Base-by-base conservation (phyloP, 2,329 filamentous ascomycete genomes). In the Purpureocillium lavendulum region DNA sequence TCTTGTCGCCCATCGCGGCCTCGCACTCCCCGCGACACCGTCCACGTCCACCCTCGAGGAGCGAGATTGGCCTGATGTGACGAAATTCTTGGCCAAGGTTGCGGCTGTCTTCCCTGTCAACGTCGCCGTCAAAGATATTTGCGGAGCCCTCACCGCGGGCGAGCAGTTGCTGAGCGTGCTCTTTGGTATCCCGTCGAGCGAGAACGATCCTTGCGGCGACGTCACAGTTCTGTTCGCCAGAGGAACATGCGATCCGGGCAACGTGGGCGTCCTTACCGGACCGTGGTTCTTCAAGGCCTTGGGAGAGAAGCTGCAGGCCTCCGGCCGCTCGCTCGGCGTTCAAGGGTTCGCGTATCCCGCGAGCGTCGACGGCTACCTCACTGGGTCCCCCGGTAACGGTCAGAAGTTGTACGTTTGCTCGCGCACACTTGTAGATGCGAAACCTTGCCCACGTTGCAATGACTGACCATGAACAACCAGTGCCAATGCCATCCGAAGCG, bases 401-500 rank as follows among this genome's bases (percentile, higher is more conserved):
- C 39, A 35, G 11, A 45, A 42, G 35, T 48, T 57, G 54, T 55
- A n/a, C n/a, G n/a, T n/a, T n/a, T n/a, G n/a, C n/a, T n/a, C n/a
- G n/a, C n/a, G n/a, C n/a, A n/a, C n/a, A n/a, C n/a, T n/a, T n/a
- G n/a, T n/a, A n/a, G n/a, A n/a, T n/a, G n/a, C n/a, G n/a, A n/a
- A 29, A 15, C 3, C 12, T 17, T 4, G 7, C 13, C 21, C 21
- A 5, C 21, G 10, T 26, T 26, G 10, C 10, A 26, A 10, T 26
- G 21, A 34, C 9, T 21, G n/a, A 11, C 6, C n/a, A n/a, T n/a
- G 6, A 2, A 3, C 34, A 24, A 31, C 26, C 41, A 64, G 66
- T 55, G 62, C 65, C 31, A 48, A 59, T 12, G 39, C 50, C 16
- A 45, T 54, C 21, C 45, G 34, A n/a, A 34, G 57, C 15, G 60